Evolutionary conservation across 31 red algal genomes (phyloP).

Genomic region (Bonnemaisonia californica): DNA sequence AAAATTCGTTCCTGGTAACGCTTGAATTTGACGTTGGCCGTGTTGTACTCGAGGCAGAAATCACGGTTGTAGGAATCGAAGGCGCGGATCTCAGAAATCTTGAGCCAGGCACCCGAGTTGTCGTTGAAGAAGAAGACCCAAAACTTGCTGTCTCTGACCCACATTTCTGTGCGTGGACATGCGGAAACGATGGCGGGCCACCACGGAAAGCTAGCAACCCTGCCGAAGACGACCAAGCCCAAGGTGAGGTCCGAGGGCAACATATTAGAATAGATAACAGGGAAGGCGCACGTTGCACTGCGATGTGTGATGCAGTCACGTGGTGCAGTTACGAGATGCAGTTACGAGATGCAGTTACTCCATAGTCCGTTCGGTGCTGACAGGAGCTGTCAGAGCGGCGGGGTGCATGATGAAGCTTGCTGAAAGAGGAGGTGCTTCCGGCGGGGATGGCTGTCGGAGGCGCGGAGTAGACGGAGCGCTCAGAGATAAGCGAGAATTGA

Average conservation of each 20-base stretch:
- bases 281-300: too few species aligned
- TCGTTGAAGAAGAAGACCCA: slow-evolving; percentile 53
- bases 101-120: slow-evolving; percentile 36
- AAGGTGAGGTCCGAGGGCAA: not conserved
- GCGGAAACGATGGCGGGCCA: slow-evolving; percentile 20
- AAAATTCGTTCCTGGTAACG: slow-evolving; percentile 19
- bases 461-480: too few species aligned
- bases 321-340: too few species aligned
- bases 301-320: too few species aligned
- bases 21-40: not conserved
- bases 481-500: too few species aligned
- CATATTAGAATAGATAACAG: too few species aligned
- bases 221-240: slow-evolving; percentile 24
- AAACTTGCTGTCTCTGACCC: slow-evolving; percentile 24
- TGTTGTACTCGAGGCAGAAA: slow-evolving; percentile 27
- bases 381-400: too few species aligned
- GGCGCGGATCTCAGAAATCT: slow-evolving; percentile 22
- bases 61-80: slow-evolving; percentile 35
- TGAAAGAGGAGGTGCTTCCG: too few species aligned
- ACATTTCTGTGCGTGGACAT: slow-evolving; percentile 6
- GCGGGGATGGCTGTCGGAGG: too few species aligned
- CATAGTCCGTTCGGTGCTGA: too few species aligned
- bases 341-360: too few species aligned
- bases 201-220: slow-evolving; percentile 40
- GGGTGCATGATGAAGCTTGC: too few species aligned